Conservation (phyloP, 1,284 basidiomycete genomes). For the Gomphus bonarii region DNA sequence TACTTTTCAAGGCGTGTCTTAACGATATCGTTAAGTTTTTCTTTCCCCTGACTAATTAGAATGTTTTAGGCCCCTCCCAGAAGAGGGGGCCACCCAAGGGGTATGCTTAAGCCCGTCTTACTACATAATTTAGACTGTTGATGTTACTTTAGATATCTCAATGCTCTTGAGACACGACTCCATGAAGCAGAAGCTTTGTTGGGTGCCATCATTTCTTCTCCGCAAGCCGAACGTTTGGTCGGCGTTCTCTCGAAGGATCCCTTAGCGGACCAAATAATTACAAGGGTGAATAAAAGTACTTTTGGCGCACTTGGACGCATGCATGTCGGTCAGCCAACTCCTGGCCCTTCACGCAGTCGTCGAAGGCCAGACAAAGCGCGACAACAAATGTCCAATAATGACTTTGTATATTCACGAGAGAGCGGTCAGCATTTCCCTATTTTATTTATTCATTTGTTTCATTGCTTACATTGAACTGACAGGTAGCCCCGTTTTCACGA, state of each 20-base stretch:
- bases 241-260: slow-evolving; percentile 20
- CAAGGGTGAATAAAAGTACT: slow-evolving; percentile 17
- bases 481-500: slow-evolving; percentile 9
- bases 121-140: not conserved
- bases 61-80: slow-evolving; percentile 14
- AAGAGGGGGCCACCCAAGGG: slow-evolving; percentile 23
- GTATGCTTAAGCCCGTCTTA: not conserved
- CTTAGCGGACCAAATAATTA: slow-evolving; percentile 17
- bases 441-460: not conserved
- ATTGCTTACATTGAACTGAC: not conserved
- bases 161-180: slow-evolving; percentile 27
- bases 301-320: slow-evolving; percentile 15
- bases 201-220: slow-evolving; percentile 23
- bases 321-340: not conserved
- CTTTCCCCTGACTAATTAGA: not conserved
- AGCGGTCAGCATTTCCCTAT: not conserved
- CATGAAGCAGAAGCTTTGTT: slow-evolving; percentile 29
- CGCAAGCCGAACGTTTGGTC: slow-evolving; percentile 24
- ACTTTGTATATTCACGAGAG: not conserved
- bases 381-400: slow-evolving; percentile 1
- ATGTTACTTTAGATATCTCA: slow-evolving; percentile 22
- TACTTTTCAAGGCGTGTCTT: slow-evolving; percentile 18
- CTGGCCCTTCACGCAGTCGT: not conserved
- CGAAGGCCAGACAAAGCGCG: slow-evolving; percentile 5
- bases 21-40: not conserved